Conservation (phyloP, 352 stramenopile genomes). For the Pythium dissimile region DNA sequence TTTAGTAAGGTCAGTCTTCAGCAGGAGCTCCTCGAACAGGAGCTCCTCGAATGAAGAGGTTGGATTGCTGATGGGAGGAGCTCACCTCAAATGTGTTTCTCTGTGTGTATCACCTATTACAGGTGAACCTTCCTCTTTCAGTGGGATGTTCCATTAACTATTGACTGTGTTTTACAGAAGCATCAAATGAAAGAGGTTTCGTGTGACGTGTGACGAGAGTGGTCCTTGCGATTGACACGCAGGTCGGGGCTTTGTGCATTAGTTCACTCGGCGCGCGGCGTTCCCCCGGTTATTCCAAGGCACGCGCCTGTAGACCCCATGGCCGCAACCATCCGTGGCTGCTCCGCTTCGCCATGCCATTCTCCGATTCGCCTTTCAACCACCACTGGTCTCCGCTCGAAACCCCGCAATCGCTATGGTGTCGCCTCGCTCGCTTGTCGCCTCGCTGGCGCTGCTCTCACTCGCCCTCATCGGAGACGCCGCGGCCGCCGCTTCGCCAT, state of each 20-base stretch:
- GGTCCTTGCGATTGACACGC: too few species aligned
- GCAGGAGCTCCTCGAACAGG: too few species aligned
- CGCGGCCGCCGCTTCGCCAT: constrained; percentile 6
- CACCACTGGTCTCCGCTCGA: background rate
- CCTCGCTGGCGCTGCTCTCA: constrained; percentile 3
- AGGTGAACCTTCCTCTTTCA: too few species aligned
- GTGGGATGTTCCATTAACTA: too few species aligned
- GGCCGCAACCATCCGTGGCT: too few species aligned
- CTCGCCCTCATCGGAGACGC: background rate
- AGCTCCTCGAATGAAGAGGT: too few species aligned
- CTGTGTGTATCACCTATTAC: too few species aligned
- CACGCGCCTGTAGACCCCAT: too few species aligned
- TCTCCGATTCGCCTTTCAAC: background rate
- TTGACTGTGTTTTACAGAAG: too few species aligned
- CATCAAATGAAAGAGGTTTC: background rate
- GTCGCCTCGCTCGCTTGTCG: background rate
- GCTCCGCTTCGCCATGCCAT: background rate
- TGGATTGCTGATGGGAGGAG: too few species aligned
- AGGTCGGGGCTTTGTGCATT: background rate
- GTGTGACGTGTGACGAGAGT: background rate
- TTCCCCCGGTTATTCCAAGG: background rate
- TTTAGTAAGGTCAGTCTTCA: too few species aligned
- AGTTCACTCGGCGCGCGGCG: background rate
- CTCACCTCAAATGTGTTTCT: too few species aligned
- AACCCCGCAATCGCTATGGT: background rate